These are phyloP conservation scores for Jatropha podagrica DNA, from an alignment of 441 rosid species.

Conservation along the genomic window DNA sequence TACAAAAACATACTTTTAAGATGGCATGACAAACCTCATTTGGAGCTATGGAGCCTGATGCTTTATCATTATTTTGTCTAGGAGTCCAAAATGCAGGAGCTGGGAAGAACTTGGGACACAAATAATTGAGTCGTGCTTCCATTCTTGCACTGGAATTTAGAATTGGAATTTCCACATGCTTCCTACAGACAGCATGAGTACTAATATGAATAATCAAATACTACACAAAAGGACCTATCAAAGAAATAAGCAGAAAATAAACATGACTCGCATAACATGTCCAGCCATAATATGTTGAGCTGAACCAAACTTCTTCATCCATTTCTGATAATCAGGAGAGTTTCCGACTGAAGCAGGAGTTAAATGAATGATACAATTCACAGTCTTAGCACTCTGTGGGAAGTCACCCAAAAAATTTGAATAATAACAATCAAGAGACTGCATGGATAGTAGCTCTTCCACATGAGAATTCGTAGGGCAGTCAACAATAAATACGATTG, in stretches of 20 bases:
- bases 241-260: constrained; percentile 19
- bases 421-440: constrained; percentile 51
- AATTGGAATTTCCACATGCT: constrained; percentile 77
- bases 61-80: constrained; percentile 27
- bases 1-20: constrained; percentile 3
- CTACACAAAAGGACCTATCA: background rate
- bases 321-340: constrained; percentile 55
- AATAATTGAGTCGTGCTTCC: constrained; percentile 73
- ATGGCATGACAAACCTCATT: constrained; percentile 51
- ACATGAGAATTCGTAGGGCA: constrained; percentile 82
- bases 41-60: constrained; percentile 24
- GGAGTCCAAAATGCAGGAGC: constrained; percentile 72
- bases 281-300: constrained; percentile 89
- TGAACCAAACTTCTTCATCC: constrained; percentile 78
- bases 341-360: constrained; percentile 63
- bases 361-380: constrained; percentile 79
- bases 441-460: constrained; percentile 44
- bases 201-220: constrained; percentile 18
- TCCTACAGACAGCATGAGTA: constrained; percentile 42
- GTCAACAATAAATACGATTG: constrained; percentile 77
- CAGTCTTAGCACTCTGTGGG: constrained; percentile 40
- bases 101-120: constrained; percentile 96
- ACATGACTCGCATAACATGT: constrained; percentile 55
- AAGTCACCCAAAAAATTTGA: constrained; percentile 26
- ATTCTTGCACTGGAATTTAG: constrained; percentile 78